phyloP scores from a whole-genome alignment of 78 protist genomes.

The Guillardia theta region DNA sequence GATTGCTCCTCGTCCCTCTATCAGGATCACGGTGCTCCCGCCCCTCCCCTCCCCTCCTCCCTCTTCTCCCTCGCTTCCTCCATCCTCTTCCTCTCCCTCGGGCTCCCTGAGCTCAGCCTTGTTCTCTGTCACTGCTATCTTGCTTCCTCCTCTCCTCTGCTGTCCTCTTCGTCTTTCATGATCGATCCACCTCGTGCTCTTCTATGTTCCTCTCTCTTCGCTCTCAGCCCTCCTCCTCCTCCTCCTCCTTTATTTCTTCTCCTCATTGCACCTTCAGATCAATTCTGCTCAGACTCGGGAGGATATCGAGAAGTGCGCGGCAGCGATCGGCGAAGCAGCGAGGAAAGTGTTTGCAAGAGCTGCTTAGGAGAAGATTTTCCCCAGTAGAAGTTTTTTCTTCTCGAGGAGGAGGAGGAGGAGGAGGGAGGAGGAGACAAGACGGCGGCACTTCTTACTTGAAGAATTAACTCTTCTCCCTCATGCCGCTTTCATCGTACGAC shows the following conservation, averaged over 20 bases:
- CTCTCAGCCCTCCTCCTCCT: background rate
- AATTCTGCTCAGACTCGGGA: background rate
- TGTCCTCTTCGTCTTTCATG: background rate
- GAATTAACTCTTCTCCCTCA: too few species aligned
- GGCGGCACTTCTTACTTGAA: background rate
- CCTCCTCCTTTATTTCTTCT: background rate
- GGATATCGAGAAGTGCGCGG: background rate
- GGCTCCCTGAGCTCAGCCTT: background rate
- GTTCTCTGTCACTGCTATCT: background rate
- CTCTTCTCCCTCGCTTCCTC: background rate
- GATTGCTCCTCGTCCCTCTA: background rate
- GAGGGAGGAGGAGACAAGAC: background rate
- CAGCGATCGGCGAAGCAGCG: background rate
- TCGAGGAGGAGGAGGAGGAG: background rate
- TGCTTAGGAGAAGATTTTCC: background rate
- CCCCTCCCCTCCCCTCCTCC: background rate
- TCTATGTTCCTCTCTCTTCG: background rate
- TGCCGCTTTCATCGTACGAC: too few species aligned
- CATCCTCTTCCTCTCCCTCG: background rate
- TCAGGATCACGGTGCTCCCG: background rate
- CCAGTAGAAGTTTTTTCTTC: too few species aligned
- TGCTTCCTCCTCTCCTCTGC: background rate
- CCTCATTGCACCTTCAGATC: background rate
- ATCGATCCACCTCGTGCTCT: background rate
- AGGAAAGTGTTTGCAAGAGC: background rate